A percentile compares a stretch with the other conserved stretches of the same genome.
Conservation (phyloP, 805 yeast species). For the Allodekkera sacchari region DNA sequence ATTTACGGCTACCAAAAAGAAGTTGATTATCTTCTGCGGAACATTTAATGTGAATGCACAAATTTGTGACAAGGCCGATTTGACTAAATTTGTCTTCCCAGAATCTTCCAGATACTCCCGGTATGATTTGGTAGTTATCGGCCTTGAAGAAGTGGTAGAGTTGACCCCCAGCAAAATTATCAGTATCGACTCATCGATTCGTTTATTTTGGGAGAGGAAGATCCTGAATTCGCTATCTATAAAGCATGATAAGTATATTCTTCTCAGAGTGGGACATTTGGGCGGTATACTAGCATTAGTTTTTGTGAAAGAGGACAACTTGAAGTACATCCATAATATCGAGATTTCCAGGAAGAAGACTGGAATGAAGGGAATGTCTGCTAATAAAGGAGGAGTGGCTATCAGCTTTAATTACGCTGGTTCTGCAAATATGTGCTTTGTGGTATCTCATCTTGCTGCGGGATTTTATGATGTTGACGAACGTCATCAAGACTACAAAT, state of each 20-base stretch:
- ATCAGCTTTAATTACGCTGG: slow-evolving; percentile 44
- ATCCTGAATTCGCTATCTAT: slow-evolving; percentile 38
- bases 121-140: slow-evolving; percentile 67
- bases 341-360: slow-evolving; percentile 78
- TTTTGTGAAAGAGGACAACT: slow-evolving; percentile 49
- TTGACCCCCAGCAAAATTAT: slow-evolving; percentile 77
- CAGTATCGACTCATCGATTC: slow-evolving; percentile 58
- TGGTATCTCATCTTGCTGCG: slow-evolving; percentile 88
- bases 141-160: slow-evolving; percentile 86
- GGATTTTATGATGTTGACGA: slow-evolving; percentile 77
- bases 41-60: slow-evolving; percentile 51
- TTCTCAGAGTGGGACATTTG: slow-evolving; percentile 69
- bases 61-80: slow-evolving; percentile 29
- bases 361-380: slow-evolving; percentile 88
- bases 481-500: slow-evolving; percentile 78
- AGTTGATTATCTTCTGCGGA: slow-evolving; percentile 33
- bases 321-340: slow-evolving; percentile 47
- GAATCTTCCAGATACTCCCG: slow-evolving; percentile 30
- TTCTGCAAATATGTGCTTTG: slow-evolving; percentile 63
- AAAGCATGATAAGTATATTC: slow-evolving; percentile 27
- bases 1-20: slow-evolving; percentile 32
- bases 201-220: slow-evolving; percentile 58
- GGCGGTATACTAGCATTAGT: slow-evolving; percentile 77
- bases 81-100: slow-evolving; percentile 40
- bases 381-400: slow-evolving; percentile 52